phyloP scores from a whole-genome alignment of 352 stramenopile species.

The Nothophytophthora sp. region DNA sequence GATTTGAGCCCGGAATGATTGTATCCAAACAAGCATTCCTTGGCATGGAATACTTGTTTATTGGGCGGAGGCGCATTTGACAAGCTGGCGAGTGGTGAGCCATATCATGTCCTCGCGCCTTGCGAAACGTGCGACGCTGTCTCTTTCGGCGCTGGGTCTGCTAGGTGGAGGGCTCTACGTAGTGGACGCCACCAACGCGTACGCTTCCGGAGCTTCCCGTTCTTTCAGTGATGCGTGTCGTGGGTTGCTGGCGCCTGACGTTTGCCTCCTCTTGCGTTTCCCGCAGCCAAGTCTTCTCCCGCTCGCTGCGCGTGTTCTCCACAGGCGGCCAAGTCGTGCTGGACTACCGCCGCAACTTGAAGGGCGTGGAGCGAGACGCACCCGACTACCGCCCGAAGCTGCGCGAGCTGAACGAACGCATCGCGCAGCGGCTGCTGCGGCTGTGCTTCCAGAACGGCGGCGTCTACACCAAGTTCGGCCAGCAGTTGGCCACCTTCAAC shows the following conservation, averaged over 20 bases:
- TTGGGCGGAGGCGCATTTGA: too few relatives aligned
- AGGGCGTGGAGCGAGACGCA: conserved; percentile 35
- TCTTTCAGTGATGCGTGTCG: background rate
- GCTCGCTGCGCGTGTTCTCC: conserved; percentile 58
- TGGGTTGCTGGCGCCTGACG: background rate
- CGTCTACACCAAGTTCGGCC: conserved; percentile 98
- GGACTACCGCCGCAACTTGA: conserved; percentile 61
- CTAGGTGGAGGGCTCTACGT: conserved; percentile 37
- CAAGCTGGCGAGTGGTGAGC: too few relatives aligned
- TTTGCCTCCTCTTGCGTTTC: background rate
- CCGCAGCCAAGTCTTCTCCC: conserved; percentile 58
- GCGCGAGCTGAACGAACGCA: conserved; percentile 70
- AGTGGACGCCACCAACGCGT: conserved; percentile 54
- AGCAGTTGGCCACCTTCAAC: conserved; percentile 97
- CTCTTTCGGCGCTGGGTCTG: conserved; percentile 24
- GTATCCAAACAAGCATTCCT: too few relatives aligned
- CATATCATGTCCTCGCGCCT: too few relatives aligned
- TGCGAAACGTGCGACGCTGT: background rate
- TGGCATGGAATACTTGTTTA: too few relatives aligned
- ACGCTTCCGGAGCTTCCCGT: conserved; percentile 2
- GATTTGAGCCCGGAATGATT: too few relatives aligned
- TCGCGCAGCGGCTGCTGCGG: conserved; percentile 86
- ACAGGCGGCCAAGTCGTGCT: conserved; percentile 44
- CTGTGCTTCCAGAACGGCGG: conserved; percentile 94
- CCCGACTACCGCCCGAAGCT: conserved; percentile 66